Evolutionary conservation across 192 early-diverging fungal genomes (phyloP).

Genomic region (Neocallimastix lanati): DNA sequence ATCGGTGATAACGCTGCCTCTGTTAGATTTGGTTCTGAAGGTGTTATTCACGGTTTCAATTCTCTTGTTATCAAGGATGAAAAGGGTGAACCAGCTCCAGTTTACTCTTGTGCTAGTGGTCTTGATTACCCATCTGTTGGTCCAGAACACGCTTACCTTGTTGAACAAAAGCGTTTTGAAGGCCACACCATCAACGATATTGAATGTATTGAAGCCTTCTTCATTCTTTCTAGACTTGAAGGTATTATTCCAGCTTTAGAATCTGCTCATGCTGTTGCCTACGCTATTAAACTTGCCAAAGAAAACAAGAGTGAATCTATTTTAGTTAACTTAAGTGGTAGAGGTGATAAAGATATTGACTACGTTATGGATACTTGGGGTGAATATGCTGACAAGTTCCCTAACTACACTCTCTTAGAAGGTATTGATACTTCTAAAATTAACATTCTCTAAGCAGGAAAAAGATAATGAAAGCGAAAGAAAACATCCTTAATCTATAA

Average conservation of each 20-base stretch:
- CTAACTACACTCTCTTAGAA: neutral
- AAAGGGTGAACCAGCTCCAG: conserved; percentile 87
- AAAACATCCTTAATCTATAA: too few species aligned
- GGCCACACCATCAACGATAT: conserved; percentile 60
- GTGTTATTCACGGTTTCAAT: conserved; percentile 90
- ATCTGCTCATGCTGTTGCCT: conserved; percentile 78
- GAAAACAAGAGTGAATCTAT: conserved; percentile 62
- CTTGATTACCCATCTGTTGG: conserved; percentile 96
- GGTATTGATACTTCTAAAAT: neutral
- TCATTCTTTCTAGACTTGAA: conserved; percentile 40
- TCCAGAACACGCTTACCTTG: conserved; percentile 86
- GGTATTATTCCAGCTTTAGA: conserved; percentile 95
- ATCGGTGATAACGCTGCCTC: conserved; percentile 81
- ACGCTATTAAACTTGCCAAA: conserved; percentile 58
- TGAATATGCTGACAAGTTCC: neutral
- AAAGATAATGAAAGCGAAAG: too few species aligned
- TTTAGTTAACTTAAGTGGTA: conserved; percentile 73
- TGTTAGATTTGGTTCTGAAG: conserved; percentile 57
- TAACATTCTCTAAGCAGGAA: neutral
- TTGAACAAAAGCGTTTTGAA: conserved; percentile 64
- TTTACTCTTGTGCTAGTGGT: conserved; percentile 82
- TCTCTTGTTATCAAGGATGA: conserved; percentile 80
- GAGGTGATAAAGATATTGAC: conserved; percentile 95
- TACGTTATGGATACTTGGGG: conserved; percentile 32
- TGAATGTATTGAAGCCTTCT: conserved; percentile 67